Evolutionary conservation across 768 basidiomycete species (phyloP).

Genomic region (Amylocystis lapponica): DNA sequence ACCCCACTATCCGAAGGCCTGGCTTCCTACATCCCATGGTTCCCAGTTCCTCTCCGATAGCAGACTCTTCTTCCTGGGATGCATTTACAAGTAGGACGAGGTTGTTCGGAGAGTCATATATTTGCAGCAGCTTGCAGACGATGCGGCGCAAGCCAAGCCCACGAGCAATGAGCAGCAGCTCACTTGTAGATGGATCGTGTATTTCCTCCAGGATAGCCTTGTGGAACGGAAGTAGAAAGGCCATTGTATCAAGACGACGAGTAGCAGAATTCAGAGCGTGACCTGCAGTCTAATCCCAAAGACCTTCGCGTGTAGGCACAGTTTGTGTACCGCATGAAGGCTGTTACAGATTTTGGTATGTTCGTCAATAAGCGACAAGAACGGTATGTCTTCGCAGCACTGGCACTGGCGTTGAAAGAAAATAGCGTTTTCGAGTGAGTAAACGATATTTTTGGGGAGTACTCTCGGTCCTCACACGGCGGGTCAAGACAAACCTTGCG

Average conservation of each 20-base stretch:
- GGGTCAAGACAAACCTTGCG: too few relatives aligned
- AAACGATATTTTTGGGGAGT: too few relatives aligned
- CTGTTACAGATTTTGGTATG: too few relatives aligned
- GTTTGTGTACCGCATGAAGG: too few relatives aligned
- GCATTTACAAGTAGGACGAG: conserved; percentile 84
- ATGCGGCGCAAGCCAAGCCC: conserved; percentile 85
- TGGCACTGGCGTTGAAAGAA: too few relatives aligned
- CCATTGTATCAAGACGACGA: conserved; percentile 11
- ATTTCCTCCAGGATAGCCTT: conserved; percentile 60
- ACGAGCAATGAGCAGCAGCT: conserved; percentile 76
- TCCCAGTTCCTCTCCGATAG: conserved; percentile 88
- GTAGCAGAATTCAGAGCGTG: too few relatives aligned
- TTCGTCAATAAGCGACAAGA: too few relatives aligned
- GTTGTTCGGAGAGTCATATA: conserved; percentile 82
- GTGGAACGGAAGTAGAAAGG: conserved; percentile 54
- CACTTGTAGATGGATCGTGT: conserved; percentile 69
- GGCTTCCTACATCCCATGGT: conserved; percentile 89
- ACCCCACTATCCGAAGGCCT: conserved; percentile 74
- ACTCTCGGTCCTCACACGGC: too few relatives aligned
- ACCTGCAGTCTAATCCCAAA: too few relatives aligned
- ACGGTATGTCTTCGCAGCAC: too few relatives aligned
- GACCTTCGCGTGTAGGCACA: too few relatives aligned
- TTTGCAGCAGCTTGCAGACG: conserved; percentile 83
- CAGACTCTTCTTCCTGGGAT: conserved; percentile 79
- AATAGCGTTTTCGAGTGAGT: too few relatives aligned